Percentiles rank a stretch among this genome's conserved stretches.
Evolutionary conservation across 164 flowering plant species (phyloP).

Genomic region (Piper betle): DNA sequence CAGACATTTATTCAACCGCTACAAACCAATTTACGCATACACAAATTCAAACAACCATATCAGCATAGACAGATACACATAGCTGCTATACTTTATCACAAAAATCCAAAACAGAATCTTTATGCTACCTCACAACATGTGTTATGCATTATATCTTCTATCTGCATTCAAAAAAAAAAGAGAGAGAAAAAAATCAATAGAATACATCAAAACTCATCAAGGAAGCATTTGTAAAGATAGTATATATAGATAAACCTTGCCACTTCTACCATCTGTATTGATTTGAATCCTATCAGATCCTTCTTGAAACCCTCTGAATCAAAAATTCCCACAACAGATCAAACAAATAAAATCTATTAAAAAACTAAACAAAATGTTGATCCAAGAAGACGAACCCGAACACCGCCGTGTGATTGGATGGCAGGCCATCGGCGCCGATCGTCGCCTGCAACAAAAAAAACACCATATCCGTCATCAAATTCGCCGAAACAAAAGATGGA

Average conservation of each 20-base stretch:
- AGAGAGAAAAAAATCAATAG: neutral
- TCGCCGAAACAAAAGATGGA: neutral
- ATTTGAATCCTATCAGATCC: constrained; percentile 57
- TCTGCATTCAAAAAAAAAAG: constrained; percentile 21
- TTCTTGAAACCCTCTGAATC: constrained; percentile 61
- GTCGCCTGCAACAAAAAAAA: constrained; percentile 44
- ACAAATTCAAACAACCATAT: too few species aligned
- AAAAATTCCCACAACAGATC: neutral
- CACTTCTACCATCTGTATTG: constrained; percentile 60
- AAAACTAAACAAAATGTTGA: constrained; percentile 1
- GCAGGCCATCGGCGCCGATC: constrained; percentile 49
- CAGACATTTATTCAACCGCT: too few species aligned
- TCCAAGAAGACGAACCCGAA: constrained; percentile 37
- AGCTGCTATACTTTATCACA: too few species aligned
- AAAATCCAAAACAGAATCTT: neutral
- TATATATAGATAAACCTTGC: constrained; percentile 16
- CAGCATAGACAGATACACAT: too few species aligned
- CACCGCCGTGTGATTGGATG: constrained; percentile 86
- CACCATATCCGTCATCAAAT: neutral
- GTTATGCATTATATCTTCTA: constrained; percentile 60
- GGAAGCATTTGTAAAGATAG: neutral
- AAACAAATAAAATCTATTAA: neutral
- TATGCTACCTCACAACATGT: constrained; percentile 71
- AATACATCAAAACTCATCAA: neutral
- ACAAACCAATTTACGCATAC: too few species aligned